Conservation (phyloP, 257 asterid species). For the Penstemon davidsonii region DNA sequence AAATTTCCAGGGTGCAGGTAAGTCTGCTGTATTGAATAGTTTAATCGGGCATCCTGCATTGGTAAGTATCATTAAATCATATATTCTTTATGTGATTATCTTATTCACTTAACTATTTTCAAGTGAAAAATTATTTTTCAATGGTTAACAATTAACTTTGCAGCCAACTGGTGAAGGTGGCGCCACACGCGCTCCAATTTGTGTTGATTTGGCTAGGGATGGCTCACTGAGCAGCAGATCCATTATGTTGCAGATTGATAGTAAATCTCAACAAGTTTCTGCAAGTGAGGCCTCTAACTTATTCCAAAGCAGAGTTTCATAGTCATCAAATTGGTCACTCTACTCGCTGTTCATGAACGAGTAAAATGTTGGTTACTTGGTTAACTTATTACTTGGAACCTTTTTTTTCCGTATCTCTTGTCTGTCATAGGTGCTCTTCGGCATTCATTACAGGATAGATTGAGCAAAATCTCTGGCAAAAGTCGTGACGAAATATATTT, state of each 20-base stretch:
- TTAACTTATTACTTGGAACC: conserved; percentile 24
- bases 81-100: conserved; percentile 19
- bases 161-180: conserved; percentile 99
- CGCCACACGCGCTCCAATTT: conserved; percentile 98
- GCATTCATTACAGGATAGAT: conserved; percentile 87
- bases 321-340: conserved; percentile 4
- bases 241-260: conserved; percentile 85
- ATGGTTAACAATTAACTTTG: conserved; percentile 13
- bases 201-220: conserved; percentile 81
- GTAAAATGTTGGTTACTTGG: conserved; percentile 5
- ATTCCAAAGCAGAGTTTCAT: conserved; percentile 8
- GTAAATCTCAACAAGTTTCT: conserved; percentile 84
- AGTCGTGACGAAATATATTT: conserved; percentile 87
- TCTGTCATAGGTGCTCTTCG: conserved; percentile 81
- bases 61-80: conserved; percentile 50
- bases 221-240: conserved; percentile 83
- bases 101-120: not conserved
- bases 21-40: conserved; percentile 97
- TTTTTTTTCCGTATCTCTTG: conserved; percentile 23
- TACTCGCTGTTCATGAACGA: not conserved
- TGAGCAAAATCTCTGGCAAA: conserved; percentile 85
- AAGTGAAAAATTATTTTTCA: not conserved
- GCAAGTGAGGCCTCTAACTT: conserved; percentile 67
- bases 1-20: conserved; percentile 68
- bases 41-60: conserved; percentile 92